These are phyloP conservation scores for Dactylellina leptospora DNA, from an alignment of 2,329 filamentous ascomycete genomes.

Conservation along the genomic window DNA sequence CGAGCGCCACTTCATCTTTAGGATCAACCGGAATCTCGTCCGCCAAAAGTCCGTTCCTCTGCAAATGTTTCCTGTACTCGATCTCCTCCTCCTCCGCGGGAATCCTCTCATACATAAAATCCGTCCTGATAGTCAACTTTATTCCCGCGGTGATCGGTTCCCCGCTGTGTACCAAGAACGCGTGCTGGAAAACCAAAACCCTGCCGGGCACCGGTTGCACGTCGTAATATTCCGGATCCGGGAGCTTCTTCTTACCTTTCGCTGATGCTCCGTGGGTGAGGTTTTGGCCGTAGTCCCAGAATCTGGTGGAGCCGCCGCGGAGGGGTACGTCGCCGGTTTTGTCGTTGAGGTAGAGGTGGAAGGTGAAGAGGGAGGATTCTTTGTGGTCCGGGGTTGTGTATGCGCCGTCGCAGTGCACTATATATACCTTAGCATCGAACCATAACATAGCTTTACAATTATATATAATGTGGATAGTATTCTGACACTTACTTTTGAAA, in stretches of 20 bases:
- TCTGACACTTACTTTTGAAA: slow-evolving; percentile 51
- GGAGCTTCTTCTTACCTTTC: slow-evolving; percentile 28
- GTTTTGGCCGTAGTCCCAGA: slow-evolving; percentile 44
- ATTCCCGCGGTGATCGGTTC: slow-evolving; percentile 50
- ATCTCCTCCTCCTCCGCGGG: slow-evolving; percentile 43
- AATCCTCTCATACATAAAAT: slow-evolving; percentile 52
- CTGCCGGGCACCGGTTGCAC: slow-evolving; percentile 51
- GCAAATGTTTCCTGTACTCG: slow-evolving; percentile 44
- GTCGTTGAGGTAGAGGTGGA: slow-evolving; percentile 53
- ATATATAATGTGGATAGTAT: not conserved
- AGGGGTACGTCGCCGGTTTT: slow-evolving; percentile 43
- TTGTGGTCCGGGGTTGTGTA: slow-evolving; percentile 50
- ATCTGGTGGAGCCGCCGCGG: slow-evolving; percentile 50
- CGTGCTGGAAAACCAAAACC: slow-evolving; percentile 54
- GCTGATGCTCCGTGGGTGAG: not conserved
- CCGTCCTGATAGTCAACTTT: slow-evolving; percentile 52
- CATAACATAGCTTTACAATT: not conserved
- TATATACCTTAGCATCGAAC: not conserved
- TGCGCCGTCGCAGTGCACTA: slow-evolving; percentile 54
- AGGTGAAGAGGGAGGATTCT: slow-evolving; percentile 53
- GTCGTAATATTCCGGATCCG: slow-evolving; percentile 39
- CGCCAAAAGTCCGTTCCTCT: slow-evolving; percentile 40
- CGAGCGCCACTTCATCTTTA: slow-evolving; percentile 14
- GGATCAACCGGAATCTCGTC: slow-evolving; percentile 47
- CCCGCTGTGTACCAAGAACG: slow-evolving; percentile 51